Conservation (phyloP, 306 rosid genomes). For the Cicer pinnatifidum region DNA sequence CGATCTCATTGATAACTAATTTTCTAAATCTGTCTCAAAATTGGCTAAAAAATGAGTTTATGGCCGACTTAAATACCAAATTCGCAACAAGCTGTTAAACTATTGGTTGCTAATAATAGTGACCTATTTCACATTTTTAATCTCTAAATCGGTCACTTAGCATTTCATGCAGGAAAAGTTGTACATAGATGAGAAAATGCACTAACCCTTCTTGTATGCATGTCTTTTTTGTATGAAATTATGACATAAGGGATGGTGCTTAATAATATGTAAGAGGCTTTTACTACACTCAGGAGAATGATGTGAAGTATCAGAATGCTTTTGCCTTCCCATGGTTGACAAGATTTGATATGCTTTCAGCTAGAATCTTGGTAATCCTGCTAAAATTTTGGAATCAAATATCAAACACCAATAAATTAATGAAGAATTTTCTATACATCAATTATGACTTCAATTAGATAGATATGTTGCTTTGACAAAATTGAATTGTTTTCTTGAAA, state of each 20-base stretch:
- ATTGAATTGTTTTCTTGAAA: not conserved
- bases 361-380: slow-evolving; percentile 43
- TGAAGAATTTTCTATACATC: not conserved
- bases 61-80: too few species aligned
- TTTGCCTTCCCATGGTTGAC: slow-evolving; percentile 50
- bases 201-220: slow-evolving; percentile 33
- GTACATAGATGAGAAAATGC: not conserved
- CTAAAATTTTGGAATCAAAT: slow-evolving; percentile 18
- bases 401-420: not conserved
- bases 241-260: slow-evolving; percentile 53
- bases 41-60: too few species aligned
- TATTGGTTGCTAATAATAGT: too few species aligned
- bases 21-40: too few species aligned
- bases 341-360: slow-evolving; percentile 18
- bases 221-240: slow-evolving; percentile 50
- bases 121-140: too few species aligned
- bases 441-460: not conserved
- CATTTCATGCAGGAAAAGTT: not conserved
- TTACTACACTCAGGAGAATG: slow-evolving; percentile 44
- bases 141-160: too few species aligned
- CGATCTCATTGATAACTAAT: too few species aligned
- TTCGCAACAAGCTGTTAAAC: too few species aligned
- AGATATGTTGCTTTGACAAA: not conserved
- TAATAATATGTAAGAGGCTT: slow-evolving; percentile 51
- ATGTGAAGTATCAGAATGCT: not conserved